These are phyloP conservation scores for Amauroascus verrucosus DNA, from an alignment of 2,329 filamentous ascomycete species.

Conservation along the genomic window DNA sequence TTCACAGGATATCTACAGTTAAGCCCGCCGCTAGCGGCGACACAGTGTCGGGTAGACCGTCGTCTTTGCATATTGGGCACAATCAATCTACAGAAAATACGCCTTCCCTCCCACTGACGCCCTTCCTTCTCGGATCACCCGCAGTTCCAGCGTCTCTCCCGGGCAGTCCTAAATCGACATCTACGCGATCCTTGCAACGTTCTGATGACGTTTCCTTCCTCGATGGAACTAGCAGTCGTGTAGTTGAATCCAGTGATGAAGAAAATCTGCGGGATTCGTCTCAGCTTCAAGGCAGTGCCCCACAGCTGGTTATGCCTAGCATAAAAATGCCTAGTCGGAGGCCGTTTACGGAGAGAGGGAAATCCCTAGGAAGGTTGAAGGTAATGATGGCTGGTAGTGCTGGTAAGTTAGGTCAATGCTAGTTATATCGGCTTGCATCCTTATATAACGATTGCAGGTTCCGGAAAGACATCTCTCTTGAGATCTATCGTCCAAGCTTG, in stretches of 20 bases:
- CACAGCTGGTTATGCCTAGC: slow-evolving; percentile 97
- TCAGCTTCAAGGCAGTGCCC: slow-evolving; percentile 31
- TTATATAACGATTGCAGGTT: slow-evolving; percentile 41
- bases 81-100: slow-evolving; percentile 6
- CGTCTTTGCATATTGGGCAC: background rate
- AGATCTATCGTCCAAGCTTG: slow-evolving; percentile 77
- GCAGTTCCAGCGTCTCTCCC: slow-evolving; percentile 43
- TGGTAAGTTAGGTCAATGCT: slow-evolving; percentile 42
- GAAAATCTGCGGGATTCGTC: slow-evolving; percentile 32
- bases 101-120: slow-evolving; percentile 38
- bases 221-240: slow-evolving; percentile 48
- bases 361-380: slow-evolving; percentile 74
- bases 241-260: slow-evolving; percentile 46
- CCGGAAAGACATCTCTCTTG: slow-evolving; percentile 83
- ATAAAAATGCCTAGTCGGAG: slow-evolving; percentile 79
- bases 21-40: background rate
- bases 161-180: slow-evolving; percentile 51
- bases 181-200: slow-evolving; percentile 48
- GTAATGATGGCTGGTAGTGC: slow-evolving; percentile 73
- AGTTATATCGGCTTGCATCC: background rate
- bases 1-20: slow-evolving; percentile 5
- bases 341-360: slow-evolving; percentile 82
- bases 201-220: slow-evolving; percentile 48
- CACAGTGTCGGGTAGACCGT: background rate
- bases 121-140: slow-evolving; percentile 37